Evolutionary conservation across 805 yeast genomes (phyloP).

Genomic region (Candida piceae): DNA sequence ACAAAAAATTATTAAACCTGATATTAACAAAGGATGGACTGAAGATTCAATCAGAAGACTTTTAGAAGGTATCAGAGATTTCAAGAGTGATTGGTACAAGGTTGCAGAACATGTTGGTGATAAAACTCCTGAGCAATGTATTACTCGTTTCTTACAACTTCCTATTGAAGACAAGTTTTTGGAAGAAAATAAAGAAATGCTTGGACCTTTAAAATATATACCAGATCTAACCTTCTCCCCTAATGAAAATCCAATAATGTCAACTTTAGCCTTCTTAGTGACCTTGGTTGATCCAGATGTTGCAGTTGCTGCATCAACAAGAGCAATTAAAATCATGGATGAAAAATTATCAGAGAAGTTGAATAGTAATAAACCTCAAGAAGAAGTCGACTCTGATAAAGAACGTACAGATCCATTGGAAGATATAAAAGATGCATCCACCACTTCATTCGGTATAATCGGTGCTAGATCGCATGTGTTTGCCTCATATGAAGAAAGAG

Average conservation of each 20-base stretch:
- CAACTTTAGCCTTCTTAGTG: constrained; percentile 85
- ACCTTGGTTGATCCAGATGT: constrained; percentile 81
- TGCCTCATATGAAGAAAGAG: constrained; percentile 76
- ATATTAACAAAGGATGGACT: constrained; percentile 54
- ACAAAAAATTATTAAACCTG: constrained; percentile 27
- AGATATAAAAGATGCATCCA: constrained; percentile 53
- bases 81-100: constrained; percentile 73
- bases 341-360: constrained; percentile 37
- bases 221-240: constrained; percentile 81
- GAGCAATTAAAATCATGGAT: constrained; percentile 51
- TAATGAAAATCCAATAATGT: constrained; percentile 88
- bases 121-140: constrained; percentile 73
- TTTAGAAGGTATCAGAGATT: constrained; percentile 56
- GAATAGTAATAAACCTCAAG: constrained; percentile 25
- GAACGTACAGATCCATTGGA: constrained; percentile 18
- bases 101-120: constrained; percentile 64
- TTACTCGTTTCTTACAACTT: constrained; percentile 68
- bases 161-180: constrained; percentile 77
- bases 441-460: constrained; percentile 66
- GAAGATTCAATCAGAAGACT: constrained; percentile 55
- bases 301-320: constrained; percentile 72
- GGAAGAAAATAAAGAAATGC: constrained; percentile 39
- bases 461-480: constrained; percentile 79
- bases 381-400: constrained; percentile 5
- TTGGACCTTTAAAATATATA: constrained; percentile 76